phyloP scores from a whole-genome alignment of 805 yeast genomes.

The Suhomyces faveliae region DNA sequence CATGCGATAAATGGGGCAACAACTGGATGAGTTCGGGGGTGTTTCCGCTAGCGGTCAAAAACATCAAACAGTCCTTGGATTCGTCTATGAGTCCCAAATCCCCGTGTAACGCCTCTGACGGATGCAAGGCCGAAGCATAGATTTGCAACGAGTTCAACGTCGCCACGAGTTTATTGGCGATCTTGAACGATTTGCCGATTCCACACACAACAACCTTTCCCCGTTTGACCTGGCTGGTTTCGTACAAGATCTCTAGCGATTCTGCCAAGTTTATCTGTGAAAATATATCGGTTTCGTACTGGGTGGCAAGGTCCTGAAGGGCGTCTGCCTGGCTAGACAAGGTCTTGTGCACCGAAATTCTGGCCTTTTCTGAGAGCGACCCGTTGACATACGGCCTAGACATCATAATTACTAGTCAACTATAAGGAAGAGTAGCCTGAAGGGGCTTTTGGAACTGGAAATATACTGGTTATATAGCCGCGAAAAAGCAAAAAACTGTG shows the following conservation, averaged over 20 bases:
- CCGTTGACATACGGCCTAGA: background rate
- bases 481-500: too few relatives aligned
- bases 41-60: slow-evolving; percentile 79
- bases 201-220: slow-evolving; percentile 80
- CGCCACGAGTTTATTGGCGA: slow-evolving; percentile 75
- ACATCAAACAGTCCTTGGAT: slow-evolving; percentile 52
- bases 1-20: slow-evolving; percentile 54
- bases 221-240: slow-evolving; percentile 27
- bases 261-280: slow-evolving; percentile 43
- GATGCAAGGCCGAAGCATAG: slow-evolving; percentile 67
- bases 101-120: slow-evolving; percentile 88
- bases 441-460: too few relatives aligned
- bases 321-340: slow-evolving; percentile 49
- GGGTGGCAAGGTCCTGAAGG: slow-evolving; percentile 41
- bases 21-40: slow-evolving; percentile 70
- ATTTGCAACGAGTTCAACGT: slow-evolving; percentile 79
- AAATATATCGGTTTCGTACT: slow-evolving; percentile 45
- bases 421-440: too few relatives aligned
- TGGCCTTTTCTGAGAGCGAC: slow-evolving; percentile 13
- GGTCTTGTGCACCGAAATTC: slow-evolving; percentile 39
- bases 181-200: slow-evolving; percentile 81
- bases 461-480: too few relatives aligned
- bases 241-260: slow-evolving; percentile 41
- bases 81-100: slow-evolving; percentile 72
- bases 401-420: background rate